Percentiles rank a stretch among this genome's conserved stretches.
Evolutionary conservation across 1,284 basidiomycete species (phyloP).

Genomic region (Abortiporus biennis): DNA sequence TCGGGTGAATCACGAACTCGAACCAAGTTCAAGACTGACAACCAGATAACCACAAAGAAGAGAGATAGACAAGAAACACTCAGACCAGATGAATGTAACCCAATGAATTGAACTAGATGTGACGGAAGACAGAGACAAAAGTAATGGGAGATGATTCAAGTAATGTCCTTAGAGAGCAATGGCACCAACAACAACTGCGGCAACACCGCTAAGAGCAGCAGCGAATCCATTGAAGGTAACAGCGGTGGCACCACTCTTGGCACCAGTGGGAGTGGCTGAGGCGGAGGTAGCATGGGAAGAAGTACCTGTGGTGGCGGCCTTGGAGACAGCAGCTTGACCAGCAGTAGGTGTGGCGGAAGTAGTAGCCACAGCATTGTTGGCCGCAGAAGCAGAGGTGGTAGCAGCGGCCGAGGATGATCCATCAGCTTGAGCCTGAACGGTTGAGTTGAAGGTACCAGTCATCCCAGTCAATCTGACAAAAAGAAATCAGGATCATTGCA

Average conservation of each 20-base stretch:
- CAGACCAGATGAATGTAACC: too few species aligned
- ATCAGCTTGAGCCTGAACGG: slow-evolving; percentile 47
- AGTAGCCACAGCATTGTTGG: slow-evolving; percentile 16
- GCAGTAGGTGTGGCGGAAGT: slow-evolving; percentile 15
- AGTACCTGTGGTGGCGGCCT: slow-evolving; percentile 11
- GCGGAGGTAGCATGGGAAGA: slow-evolving; percentile 15
- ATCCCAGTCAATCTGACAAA: slow-evolving; percentile 48
- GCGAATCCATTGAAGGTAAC: too few species aligned
- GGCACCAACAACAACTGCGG: slow-evolving; percentile 21
- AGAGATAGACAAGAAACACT: too few species aligned
- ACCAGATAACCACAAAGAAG: too few species aligned
- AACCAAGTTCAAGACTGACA: too few species aligned
- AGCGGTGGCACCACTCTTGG: slow-evolving; percentile 22
- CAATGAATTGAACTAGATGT: too few species aligned
- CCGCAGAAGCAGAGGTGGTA: slow-evolving; percentile 21
- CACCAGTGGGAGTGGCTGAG: slow-evolving; percentile 16
- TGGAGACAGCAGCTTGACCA: slow-evolving; percentile 10
- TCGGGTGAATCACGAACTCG: slow-evolving; percentile 7
- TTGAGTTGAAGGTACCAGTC: slow-evolving; percentile 56
- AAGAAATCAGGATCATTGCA: background rate
- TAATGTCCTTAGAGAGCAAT: too few species aligned
- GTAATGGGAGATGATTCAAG: too few species aligned
- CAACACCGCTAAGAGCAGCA: slow-evolving; percentile 14
- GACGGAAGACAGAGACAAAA: too few species aligned
- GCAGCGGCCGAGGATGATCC: slow-evolving; percentile 54